Base-by-base conservation (phyloP, 2,329 filamentous ascomycete genomes). In the Sporothrix pallida region DNA sequence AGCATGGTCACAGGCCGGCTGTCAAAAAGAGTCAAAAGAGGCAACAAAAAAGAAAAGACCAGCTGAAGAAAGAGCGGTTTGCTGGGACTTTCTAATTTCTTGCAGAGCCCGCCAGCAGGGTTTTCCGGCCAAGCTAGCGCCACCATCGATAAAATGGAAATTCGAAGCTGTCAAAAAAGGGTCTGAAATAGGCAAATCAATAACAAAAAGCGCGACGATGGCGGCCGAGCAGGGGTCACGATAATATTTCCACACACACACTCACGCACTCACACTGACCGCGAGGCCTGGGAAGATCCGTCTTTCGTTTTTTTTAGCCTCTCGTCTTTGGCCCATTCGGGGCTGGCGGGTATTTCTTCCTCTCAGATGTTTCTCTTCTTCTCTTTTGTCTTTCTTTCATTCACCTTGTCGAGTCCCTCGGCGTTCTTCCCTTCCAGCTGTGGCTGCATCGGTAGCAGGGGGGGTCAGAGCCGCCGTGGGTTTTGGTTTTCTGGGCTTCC, bases 251-350 rank as follows among this genome's bases (percentile, higher is more conserved):
- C 42, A 46, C 62, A 37, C 31, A 37, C 31, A 37, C 31, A 37
- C 31, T 37, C 31, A 37, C 31, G 31, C 31, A 37, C 31, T 46
- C 62, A 20, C 60, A 63, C 13, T 48, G 20, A 17, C 20, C 42
- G 63, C n/a, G 60, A 63, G n/a, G 60, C 60, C 44, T 31, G 65
- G 65, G 46, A 50, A 68, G 65, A 50, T 37, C 65, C 65, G 65
- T 68, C 63, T 26, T 68, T 68, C 44, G 31, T 26, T 50, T n/a
- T 31, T 37, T 8, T 52, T 37, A 68, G 62, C 62, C 62, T 65
- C 58, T 63, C 62, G 62, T 46, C 46, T 42, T 46, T 65, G 37
- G 56, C 37, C 37, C 42, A 13, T 23, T 46, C n/a, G n/a, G 62
- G 62, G n/a, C 42, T 46, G n/a, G 62, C n/a, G 42, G 62, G 10